Evolutionary conservation across 169 alveolate species (phyloP), one percentile per base, ranked within the genome.

Genomic region (Plasmodium vivax): DNA sequence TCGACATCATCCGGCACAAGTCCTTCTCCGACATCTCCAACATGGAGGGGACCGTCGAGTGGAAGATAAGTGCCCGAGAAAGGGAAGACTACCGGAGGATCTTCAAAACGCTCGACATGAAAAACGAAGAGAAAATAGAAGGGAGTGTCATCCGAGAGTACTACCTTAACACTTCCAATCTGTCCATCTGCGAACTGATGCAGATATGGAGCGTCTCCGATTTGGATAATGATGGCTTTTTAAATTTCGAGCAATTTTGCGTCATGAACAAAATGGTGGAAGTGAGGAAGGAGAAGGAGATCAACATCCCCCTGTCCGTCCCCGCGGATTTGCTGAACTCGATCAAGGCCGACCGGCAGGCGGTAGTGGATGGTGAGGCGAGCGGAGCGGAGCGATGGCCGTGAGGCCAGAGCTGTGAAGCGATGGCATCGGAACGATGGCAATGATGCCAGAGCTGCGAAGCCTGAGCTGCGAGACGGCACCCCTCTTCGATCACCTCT

Each of bases 191-290:
- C 80, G 94, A 90, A 47, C 74, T 90, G 1, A 80, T 90, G 88
- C 94, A 90, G 51, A 90, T 90, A 73, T 90, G 94, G 94, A 81
- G 62, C 79, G 41, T 90, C 8, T 79, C 94, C 2, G 94, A 90
- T 80, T 19, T 80, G 36, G 94, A 90, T 19, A 81, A 90, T 43
- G 94, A 90, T 90, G 94, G 94, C 14, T 80, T 12, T 90, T 74
- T 90, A 41, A 68, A 80, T 32, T 90, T 90, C 27, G 84, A 90
- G 32, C 79, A 90, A 81, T 90, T 90, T 41, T 90, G 83, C 68
- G 73, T 90, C 6, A 90, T 90, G 94, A 90, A 90, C 36, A 90
- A 90, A 38, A 90, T 90, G 23, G 94, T 90, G 4, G 91, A 90
- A 36, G 36, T 90, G 38, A 80, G 94, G 47, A 81, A 79, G 58